Evolutionary conservation across 441 rosid genomes (phyloP), one percentile per base, ranked within the genome.

Genomic region (Theobroma grandiflorum): DNA sequence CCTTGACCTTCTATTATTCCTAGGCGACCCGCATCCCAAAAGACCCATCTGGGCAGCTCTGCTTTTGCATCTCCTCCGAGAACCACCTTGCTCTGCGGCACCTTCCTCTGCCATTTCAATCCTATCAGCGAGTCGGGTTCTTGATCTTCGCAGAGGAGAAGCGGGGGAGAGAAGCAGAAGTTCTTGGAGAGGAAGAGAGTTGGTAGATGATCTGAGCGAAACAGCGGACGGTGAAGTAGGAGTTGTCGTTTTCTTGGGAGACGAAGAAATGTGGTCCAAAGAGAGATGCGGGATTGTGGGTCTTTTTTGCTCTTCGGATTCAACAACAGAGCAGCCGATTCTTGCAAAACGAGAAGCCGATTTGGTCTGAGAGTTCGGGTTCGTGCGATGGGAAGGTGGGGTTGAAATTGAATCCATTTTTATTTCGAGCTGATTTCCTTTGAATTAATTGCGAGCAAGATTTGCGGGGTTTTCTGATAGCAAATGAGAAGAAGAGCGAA

Each of bases 151-250:
- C 42, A 86, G 82, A 38, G 97, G 94, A 20, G 98, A 90, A 58
- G 45, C 75, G 38, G 98, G 94, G 43, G 99, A 95, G 47, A 91
- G 89, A 64, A 93, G 92, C 50, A 96, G 91, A 4, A 94, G 88
- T 45, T 96, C 95, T 5, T 80, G 93, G 1, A 91, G 85, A 37
- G 96, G 90, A 67, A 86, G 86, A 10, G 90, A 80, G 74, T 57
- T 78, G 70, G 84, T 82, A 42, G 91, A 83, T 18, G 90, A 85
- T 66, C 78, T 70, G 58, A 83, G 81, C 5, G 93, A 84, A 0
- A 58, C 81, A 79, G 62, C 33, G 1, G 89, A 84, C 14, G 81
- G 83, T 33, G 84, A 77, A 50, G 82, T 75, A 12, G 59, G 84
- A 49, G 31, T 33, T 0, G 16, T 52, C 58, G 81, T 57, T 71